Conservation (phyloP, 192 early-diverging fungal species). For the Coemansia sp. region DNA sequence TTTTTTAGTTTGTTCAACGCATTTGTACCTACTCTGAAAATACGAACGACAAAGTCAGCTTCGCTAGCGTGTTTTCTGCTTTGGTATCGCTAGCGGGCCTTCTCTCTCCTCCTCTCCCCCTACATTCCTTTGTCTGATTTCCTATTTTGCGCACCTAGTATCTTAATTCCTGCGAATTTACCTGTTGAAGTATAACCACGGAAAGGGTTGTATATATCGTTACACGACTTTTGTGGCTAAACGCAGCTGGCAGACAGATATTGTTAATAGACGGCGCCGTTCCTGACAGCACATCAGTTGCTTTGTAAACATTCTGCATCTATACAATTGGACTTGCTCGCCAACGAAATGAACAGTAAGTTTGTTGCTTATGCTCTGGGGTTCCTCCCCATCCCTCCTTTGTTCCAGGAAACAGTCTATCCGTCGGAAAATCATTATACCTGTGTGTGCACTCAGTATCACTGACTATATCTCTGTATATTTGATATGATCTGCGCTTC, state of each 20-base stretch:
- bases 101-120: too few species aligned
- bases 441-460: background rate
- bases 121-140: too few species aligned
- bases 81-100: too few species aligned
- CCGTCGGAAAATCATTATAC: background rate
- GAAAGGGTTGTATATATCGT: background rate
- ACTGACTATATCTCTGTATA: background rate
- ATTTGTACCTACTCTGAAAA: background rate
- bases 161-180: background rate
- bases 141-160: background rate
- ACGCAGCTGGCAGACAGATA: background rate
- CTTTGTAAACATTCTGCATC: background rate
- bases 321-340: background rate
- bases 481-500: background rate
- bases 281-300: background rate
- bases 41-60: background rate
- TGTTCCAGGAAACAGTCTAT: background rate
- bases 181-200: background rate
- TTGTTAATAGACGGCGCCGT: background rate
- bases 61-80: too few species aligned
- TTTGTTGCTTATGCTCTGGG: background rate
- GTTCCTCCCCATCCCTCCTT: too few species aligned
- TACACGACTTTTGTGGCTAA: background rate
- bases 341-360: constrained; percentile 34
- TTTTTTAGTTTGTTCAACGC: background rate